Percentiles rank a stretch among this genome's conserved stretches.
Evolutionary conservation across 148 eudicot genomes (phyloP).

Genomic region (Rhododendron ferrugineum): DNA sequence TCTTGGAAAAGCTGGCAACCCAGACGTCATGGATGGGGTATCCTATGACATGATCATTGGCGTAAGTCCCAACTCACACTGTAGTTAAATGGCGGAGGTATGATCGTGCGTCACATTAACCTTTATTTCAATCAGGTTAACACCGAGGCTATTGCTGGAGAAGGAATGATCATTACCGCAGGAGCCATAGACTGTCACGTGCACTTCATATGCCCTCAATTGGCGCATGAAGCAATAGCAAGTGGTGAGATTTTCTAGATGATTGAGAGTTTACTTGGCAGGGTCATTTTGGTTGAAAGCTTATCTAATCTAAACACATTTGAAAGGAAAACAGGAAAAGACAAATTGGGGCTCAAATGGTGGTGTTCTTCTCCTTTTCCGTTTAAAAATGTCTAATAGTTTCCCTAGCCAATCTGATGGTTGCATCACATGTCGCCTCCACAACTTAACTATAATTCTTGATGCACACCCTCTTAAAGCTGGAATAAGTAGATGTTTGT

Average conservation of each 20-base stretch:
- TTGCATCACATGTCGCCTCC: neutral
- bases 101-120: neutral
- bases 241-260: constrained; percentile 64
- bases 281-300: neutral
- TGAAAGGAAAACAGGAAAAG: neutral
- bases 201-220: constrained; percentile 94
- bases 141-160: constrained; percentile 98
- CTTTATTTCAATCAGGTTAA: constrained; percentile 47
- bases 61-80: constrained; percentile 32
- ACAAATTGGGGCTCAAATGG: neutral
- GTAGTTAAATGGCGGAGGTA: neutral
- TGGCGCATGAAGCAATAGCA: constrained; percentile 83
- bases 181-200: constrained; percentile 98
- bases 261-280: neutral
- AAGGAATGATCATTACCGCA: constrained; percentile 89
- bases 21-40: constrained; percentile 81
- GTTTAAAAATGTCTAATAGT: neutral
- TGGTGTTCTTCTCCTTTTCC: neutral
- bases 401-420: neutral
- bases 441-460: neutral
- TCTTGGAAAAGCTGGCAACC: constrained; percentile 91
- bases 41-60: constrained; percentile 64
- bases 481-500: neutral
- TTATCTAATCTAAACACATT: neutral
- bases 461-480: neutral